Conservation (phyloP, 352 stramenopile genomes). For the Pythium rishiriense region DNA sequence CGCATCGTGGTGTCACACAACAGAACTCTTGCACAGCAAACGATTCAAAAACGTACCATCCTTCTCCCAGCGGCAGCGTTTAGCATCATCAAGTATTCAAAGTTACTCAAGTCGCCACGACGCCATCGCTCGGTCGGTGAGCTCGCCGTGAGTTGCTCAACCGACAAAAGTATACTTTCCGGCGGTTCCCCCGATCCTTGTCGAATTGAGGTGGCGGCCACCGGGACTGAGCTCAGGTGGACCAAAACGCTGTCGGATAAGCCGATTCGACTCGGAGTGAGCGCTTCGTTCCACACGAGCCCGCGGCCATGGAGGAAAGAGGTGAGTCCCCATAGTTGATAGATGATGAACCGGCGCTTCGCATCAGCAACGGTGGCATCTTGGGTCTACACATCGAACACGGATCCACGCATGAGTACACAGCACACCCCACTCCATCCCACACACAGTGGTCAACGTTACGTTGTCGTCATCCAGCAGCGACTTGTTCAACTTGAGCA, state of each 20-base stretch:
- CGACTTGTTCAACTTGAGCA: constrained; percentile 72
- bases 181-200: not conserved
- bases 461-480: constrained; percentile 45
- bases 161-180: not conserved
- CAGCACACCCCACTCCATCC: not conserved
- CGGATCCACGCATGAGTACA: not conserved
- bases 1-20: too few relatives aligned
- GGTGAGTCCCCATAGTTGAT: constrained; percentile 53
- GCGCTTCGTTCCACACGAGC: constrained; percentile 39
- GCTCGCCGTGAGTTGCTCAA: constrained; percentile 17
- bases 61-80: constrained; percentile 89
- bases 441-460: not conserved
- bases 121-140: constrained; percentile 90
- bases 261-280: constrained; percentile 44
- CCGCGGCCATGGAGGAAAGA: constrained; percentile 45
- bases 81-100: constrained; percentile 93
- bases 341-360: constrained; percentile 71
- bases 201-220: not conserved
- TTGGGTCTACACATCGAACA: constrained; percentile 19
- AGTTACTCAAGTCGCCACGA: constrained; percentile 87
- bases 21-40: too few relatives aligned
- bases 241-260: constrained; percentile 56
- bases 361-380: constrained; percentile 43
- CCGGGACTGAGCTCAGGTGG: constrained; percentile 42
- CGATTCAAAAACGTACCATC: constrained; percentile 60